Conservation (phyloP, 2,329 filamentous ascomycete genomes). For the Fusarium transvaalense region DNA sequence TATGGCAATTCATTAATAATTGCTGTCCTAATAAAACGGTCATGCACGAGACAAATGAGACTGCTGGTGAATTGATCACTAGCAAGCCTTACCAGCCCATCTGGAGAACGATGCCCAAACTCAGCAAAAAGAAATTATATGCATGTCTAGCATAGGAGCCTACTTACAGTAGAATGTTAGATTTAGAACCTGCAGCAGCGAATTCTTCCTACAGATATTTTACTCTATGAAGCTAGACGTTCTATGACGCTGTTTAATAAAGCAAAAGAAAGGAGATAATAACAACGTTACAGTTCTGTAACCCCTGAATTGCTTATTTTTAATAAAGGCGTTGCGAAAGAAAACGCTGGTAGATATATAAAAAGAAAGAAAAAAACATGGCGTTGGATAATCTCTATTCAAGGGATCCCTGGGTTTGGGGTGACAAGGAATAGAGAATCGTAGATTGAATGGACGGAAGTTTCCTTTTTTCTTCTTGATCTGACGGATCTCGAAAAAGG, state of each 20-base stretch:
- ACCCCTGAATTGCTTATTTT: neutral
- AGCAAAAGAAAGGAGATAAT: neutral
- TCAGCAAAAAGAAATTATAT: conserved; percentile 14
- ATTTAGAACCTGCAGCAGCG: conserved; percentile 4
- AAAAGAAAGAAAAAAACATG: neutral
- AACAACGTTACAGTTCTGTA: neutral
- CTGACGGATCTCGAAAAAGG: neutral
- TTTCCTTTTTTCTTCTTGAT: conserved; percentile 5
- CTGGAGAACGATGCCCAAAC: conserved; percentile 7
- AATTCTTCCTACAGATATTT: neutral
- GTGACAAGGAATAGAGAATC: neutral
- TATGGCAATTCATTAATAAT: neutral
- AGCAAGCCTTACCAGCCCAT: conserved; percentile 5
- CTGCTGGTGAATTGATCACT: neutral
- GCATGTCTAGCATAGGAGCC: conserved; percentile 27
- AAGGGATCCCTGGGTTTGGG: neutral
- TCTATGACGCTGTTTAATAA: neutral
- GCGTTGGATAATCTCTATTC: neutral
- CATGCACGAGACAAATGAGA: conserved; percentile 24
- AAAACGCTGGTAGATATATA: neutral
- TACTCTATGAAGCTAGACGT: too few relatives aligned
- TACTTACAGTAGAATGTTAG: too few relatives aligned
- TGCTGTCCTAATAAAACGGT: conserved; percentile 3
- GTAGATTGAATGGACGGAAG: neutral
- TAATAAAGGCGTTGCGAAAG: neutral